Percentiles rank a stretch among this genome's conserved stretches.
phyloP scores from a whole-genome alignment of 2,329 filamentous ascomycete species.

The Cordyceps tenuipes region DNA sequence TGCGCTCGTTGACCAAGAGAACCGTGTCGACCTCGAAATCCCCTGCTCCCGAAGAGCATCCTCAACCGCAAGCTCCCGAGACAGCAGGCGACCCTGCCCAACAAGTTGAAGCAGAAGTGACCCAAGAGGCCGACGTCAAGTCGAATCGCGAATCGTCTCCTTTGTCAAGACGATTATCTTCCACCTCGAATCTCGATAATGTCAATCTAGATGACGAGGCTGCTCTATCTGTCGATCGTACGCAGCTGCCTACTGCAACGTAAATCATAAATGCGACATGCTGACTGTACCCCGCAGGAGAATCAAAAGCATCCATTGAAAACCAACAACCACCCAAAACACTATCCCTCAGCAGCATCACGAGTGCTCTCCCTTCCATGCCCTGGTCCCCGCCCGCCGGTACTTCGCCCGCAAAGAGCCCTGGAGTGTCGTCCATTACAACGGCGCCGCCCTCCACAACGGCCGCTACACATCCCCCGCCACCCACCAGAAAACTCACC shows the following conservation, averaged over 20 bases:
- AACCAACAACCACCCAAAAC: slow-evolving; percentile 42
- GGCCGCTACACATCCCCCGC: slow-evolving; percentile 21
- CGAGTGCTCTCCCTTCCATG: slow-evolving; percentile 62
- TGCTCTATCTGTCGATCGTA: slow-evolving; percentile 27
- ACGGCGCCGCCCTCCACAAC: slow-evolving; percentile 21
- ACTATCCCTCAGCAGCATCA: slow-evolving; percentile 60
- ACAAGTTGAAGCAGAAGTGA: not conserved
- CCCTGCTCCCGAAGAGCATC: slow-evolving; percentile 13
- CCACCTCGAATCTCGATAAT: slow-evolving; percentile 44
- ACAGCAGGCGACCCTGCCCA: not conserved
- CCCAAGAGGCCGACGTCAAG: slow-evolving; percentile 11
- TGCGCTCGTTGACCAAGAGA: slow-evolving; percentile 55
- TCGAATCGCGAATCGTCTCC: slow-evolving; percentile 29
- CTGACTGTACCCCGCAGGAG: not conserved
- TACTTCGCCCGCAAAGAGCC: slow-evolving; percentile 36
- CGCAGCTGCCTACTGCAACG: not conserved
- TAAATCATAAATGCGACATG: not conserved
- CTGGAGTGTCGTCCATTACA: slow-evolving; percentile 29
- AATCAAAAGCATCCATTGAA: slow-evolving; percentile 18
- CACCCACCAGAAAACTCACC: slow-evolving; percentile 62
- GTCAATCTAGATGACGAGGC: slow-evolving; percentile 60
- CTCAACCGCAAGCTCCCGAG: not conserved
- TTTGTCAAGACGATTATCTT: slow-evolving; percentile 37
- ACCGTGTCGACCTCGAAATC: slow-evolving; percentile 19
- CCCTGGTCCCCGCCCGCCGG: slow-evolving; percentile 58